Evolutionary conservation across 1,139 yeast species (phyloP).

Genomic region (Suhomyces chickasaworum): DNA sequence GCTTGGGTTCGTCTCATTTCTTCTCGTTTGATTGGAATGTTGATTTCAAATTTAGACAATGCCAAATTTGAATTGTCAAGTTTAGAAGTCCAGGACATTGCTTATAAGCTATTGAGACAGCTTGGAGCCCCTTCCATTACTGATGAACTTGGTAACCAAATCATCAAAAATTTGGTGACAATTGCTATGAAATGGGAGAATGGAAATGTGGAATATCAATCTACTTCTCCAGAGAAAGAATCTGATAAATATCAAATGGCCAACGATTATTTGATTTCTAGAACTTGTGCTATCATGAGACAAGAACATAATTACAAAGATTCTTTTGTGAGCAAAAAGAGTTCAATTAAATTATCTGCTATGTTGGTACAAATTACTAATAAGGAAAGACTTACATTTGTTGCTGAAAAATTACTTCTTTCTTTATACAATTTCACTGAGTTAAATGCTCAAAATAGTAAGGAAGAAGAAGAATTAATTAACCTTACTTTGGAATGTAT

Average conservation of each 20-base stretch:
- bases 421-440: conserved; percentile 63
- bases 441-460: conserved; percentile 38
- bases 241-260: conserved; percentile 40
- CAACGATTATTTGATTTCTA: conserved; percentile 62
- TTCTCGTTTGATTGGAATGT: conserved; percentile 58
- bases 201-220: conserved; percentile 37
- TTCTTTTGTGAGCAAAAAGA: conserved; percentile 60
- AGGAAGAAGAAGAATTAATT: conserved; percentile 53
- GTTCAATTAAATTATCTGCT: conserved; percentile 63
- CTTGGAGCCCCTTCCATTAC: conserved; percentile 75
- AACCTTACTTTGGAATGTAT: conserved; percentile 69
- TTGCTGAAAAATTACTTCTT: conserved; percentile 53
- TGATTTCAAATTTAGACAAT: conserved; percentile 46
- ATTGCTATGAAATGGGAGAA: conserved; percentile 67
- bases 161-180: conserved; percentile 66
- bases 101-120: conserved; percentile 72
- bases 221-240: conserved; percentile 21
- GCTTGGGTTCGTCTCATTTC: conserved; percentile 84
- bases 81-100: conserved; percentile 61
- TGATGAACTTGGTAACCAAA: conserved; percentile 64
- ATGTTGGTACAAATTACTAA: conserved; percentile 53
- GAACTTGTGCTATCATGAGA: conserved; percentile 64
- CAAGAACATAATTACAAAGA: conserved; percentile 57
- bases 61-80: conserved; percentile 34
- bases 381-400: conserved; percentile 36